Conservation (phyloP, 2,329 filamentous ascomycete genomes). For the Atkinsonella texensis region DNA sequence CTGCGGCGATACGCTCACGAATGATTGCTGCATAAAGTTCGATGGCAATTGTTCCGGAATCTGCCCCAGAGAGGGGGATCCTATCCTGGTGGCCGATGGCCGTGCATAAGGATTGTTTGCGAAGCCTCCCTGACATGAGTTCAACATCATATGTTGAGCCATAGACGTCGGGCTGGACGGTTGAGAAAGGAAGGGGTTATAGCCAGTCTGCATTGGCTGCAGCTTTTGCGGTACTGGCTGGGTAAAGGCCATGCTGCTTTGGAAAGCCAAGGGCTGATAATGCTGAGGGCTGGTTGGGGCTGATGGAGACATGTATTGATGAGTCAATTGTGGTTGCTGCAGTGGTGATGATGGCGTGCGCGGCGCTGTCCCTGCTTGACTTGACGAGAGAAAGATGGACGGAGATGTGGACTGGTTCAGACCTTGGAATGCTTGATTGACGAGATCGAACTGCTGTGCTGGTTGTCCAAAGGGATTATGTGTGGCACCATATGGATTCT, state of each 20-base stretch:
- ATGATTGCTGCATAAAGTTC: slow-evolving; percentile 33
- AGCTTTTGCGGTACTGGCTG: slow-evolving; percentile 20
- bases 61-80: slow-evolving; percentile 36
- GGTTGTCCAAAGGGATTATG: slow-evolving; percentile 60
- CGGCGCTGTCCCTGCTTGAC: slow-evolving; percentile 45
- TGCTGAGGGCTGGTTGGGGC: slow-evolving; percentile 28
- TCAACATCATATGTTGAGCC: slow-evolving; percentile 28
- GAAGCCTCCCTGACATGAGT: slow-evolving; percentile 23
- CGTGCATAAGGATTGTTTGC: slow-evolving; percentile 37
- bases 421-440: slow-evolving; percentile 63
- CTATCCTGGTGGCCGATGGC: slow-evolving; percentile 38
- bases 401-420: slow-evolving; percentile 53
- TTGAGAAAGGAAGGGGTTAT: slow-evolving; percentile 41
- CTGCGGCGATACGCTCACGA: slow-evolving; percentile 20
- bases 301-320: slow-evolving; percentile 32
- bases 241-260: slow-evolving; percentile 31
- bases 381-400: slow-evolving; percentile 42
- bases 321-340: slow-evolving; percentile 23
- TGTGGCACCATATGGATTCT: slow-evolving; percentile 40
- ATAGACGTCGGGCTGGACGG: slow-evolving; percentile 19
- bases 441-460: slow-evolving; percentile 23
- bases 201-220: slow-evolving; percentile 28
- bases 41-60: slow-evolving; percentile 41
- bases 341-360: not conserved
- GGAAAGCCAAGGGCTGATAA: slow-evolving; percentile 27